phyloP scores from a whole-genome alignment of 2,329 filamentous ascomycete species.

The Alternaria postmessia region DNA sequence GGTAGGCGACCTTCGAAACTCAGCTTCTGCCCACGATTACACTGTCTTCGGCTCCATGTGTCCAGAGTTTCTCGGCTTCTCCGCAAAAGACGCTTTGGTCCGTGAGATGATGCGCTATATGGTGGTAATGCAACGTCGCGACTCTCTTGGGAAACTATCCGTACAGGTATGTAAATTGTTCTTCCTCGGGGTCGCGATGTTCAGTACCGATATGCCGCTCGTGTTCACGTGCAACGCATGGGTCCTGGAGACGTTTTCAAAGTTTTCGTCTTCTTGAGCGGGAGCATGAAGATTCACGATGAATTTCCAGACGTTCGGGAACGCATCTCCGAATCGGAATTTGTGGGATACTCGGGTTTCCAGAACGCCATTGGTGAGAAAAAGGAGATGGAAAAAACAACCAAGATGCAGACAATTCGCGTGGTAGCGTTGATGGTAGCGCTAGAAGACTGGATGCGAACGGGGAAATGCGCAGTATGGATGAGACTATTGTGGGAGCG shows the following conservation, averaged over 20 bases:
- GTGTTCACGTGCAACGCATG: background rate
- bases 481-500: background rate
- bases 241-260: no score
- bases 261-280: background rate
- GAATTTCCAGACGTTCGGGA: background rate
- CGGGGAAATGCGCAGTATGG: background rate
- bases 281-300: background rate
- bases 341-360: background rate
- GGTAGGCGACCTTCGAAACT: conserved; percentile 72
- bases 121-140: background rate
- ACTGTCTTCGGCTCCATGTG: conserved; percentile 78
- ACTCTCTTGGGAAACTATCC: background rate
- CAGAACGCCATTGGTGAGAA: background rate
- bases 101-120: background rate
- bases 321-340: background rate
- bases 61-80: conserved; percentile 57
- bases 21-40: conserved; percentile 65
- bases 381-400: background rate
- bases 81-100: background rate
- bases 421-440: background rate
- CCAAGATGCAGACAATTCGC: background rate
- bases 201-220: background rate
- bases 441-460: background rate
- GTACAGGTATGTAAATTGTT: background rate
- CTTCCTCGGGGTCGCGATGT: background rate